A percentile compares a stretch with the other conserved stretches of the same genome.
Evolutionary conservation across 2,329 filamentous ascomycete species (phyloP).

Genomic region (Talaromyces verruculosus): DNA sequence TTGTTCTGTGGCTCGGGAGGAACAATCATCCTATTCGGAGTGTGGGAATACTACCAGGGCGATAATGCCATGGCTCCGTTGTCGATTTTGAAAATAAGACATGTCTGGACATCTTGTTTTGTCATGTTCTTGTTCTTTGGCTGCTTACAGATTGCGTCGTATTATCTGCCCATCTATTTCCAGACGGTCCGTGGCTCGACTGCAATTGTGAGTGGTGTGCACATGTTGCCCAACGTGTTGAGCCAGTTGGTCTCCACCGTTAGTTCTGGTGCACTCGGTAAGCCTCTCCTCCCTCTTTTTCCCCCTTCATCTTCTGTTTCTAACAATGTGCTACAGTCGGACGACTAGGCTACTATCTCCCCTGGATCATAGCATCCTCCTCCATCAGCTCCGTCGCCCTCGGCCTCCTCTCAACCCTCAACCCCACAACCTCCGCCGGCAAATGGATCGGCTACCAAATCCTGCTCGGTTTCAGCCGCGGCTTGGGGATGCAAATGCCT

Average conservation of each 20-base stretch:
- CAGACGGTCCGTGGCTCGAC: constrained; percentile 29
- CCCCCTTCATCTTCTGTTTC: too few relatives aligned
- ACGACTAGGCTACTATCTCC: constrained; percentile 29
- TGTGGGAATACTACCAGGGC: constrained; percentile 26
- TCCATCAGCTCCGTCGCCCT: constrained; percentile 29
- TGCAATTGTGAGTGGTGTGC: constrained; percentile 28
- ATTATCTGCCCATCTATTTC: constrained; percentile 28
- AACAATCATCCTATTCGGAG: constrained; percentile 25
- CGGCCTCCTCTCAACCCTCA: constrained; percentile 36
- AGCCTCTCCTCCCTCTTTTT: constrained; percentile 28
- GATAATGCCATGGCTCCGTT: constrained; percentile 36
- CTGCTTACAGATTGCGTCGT: constrained; percentile 26
- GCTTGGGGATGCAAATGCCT: constrained; percentile 33
- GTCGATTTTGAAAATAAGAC: constrained; percentile 37
- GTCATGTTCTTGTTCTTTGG: constrained; percentile 27
- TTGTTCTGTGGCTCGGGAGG: constrained; percentile 25
- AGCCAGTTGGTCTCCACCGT: constrained; percentile 15
- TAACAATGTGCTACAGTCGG: constrained; percentile 3
- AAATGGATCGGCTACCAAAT: constrained; percentile 31
- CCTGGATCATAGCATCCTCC: constrained; percentile 29
- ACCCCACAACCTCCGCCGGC: constrained; percentile 25
- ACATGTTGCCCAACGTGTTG: constrained; percentile 17
- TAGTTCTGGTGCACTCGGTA: constrained; percentile 29
- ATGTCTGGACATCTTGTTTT: constrained; percentile 27
- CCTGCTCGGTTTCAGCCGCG: constrained; percentile 25